A percentile compares a stretch with the other conserved stretches of the same genome.
Conservation (phyloP, 805 yeast species). For the Yarrowia sp. region DNA sequence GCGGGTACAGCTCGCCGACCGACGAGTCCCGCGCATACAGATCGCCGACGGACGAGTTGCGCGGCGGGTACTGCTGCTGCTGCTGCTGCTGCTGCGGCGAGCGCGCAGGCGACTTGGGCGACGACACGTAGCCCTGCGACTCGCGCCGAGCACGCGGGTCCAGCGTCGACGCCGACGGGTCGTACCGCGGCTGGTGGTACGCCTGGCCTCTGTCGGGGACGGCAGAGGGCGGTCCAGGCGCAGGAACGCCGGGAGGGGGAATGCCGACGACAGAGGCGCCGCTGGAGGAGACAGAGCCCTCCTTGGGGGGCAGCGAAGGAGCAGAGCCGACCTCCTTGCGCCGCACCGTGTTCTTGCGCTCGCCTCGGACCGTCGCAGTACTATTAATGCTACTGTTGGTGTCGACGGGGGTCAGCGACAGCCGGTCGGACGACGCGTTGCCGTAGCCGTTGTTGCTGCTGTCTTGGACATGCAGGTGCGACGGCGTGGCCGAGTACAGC, state of each 20-base stretch:
- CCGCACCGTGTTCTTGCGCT: conserved; percentile 33
- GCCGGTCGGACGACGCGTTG: background rate
- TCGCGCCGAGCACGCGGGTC: conserved; percentile 15
- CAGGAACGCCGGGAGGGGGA: conserved; percentile 1
- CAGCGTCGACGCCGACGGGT: background rate
- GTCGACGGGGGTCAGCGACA: conserved; percentile 19
- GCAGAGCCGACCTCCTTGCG: conserved; percentile 37
- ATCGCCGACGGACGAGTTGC: conserved; percentile 7
- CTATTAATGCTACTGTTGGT: conserved; percentile 22
- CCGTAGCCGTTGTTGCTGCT: background rate
- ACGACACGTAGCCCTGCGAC: background rate
- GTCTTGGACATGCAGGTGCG: background rate
- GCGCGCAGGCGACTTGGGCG: conserved; percentile 8
- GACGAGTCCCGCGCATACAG: background rate
- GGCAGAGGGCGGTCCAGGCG: conserved; percentile 12
- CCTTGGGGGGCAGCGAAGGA: conserved; percentile 25
- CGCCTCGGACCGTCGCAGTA: conserved; percentile 18
- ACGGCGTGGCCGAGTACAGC: conserved; percentile 30
- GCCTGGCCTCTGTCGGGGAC: conserved; percentile 16
- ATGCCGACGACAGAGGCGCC: background rate
- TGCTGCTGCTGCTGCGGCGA: conserved; percentile 10
- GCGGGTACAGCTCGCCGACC: background rate
- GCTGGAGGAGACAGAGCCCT: background rate
- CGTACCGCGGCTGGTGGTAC: conserved; percentile 21
- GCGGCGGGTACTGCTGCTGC: background rate